Evolutionary conservation across 2,329 filamentous ascomycete species (phyloP), one percentile per base, ranked within the genome.

Genomic region (Metarhizium brunneum): DNA sequence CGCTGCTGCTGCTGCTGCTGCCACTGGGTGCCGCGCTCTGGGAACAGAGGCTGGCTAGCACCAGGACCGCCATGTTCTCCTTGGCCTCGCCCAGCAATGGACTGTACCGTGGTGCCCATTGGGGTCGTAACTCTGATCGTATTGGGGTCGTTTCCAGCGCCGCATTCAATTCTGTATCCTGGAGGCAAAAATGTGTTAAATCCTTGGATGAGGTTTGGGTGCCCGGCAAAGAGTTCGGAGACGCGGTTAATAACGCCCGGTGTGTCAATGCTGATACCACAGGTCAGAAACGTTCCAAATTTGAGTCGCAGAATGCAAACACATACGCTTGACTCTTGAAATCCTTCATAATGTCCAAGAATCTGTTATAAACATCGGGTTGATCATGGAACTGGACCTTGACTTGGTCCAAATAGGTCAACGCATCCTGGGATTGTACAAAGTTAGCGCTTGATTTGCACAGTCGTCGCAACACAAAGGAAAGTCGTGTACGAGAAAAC

Each of bases 331-430:
- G 92, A 65, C 91, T 96, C 73, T 99, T 99, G 71, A 99, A 99
- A 64, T 99, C 94, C 68, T 99, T 99, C 94, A 99, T 99, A 51
- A 99, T 99, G 64, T 99, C 94, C 49, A 99, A 75, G 64, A 99
- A 97, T 42, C 89, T 81, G 66, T 97, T 97, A 66, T 99, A 99
- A 0, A 99, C 94, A 70, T 97, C 92, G 4, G 94, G 92, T 62
- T 96, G 91, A 60, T 97, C 92, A 58, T 91, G 88, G 64, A 99
- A 99, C 66, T 96, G 92, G 32, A 97, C 92, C 72, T 99, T 99
- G 60, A 99, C 94, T 71, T 97, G 94, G 67, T 99, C 94, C 29
- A 99, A 82, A 67, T 99, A 99, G 65, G 91, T 96, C 48, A 99
- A 80, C 36, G 94, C 94, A 67, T 84, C 77, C 77, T 83, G 32